phyloP scores from a whole-genome alignment of 371 early-diverging fungal genomes.

The Haplosporangium sp. region DNA sequence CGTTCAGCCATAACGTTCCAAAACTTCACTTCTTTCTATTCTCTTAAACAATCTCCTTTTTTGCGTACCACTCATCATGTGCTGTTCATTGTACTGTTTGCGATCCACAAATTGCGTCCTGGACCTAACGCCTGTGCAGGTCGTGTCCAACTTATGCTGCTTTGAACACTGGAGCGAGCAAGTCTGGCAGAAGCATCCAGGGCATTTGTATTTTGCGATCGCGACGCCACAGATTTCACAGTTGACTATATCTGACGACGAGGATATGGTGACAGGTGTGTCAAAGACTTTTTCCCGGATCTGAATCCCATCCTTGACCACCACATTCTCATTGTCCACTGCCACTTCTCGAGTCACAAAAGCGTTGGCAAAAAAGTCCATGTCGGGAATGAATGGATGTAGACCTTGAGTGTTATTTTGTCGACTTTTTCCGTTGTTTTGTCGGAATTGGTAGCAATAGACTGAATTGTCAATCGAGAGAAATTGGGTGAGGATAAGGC shows the following conservation, averaged over 20 bases:
- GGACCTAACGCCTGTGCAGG: conserved; percentile 74
- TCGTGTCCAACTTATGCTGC: conserved; percentile 66
- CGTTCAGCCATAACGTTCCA: too few species aligned
- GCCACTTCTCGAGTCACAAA: conserved; percentile 35
- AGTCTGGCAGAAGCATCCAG: conserved; percentile 68
- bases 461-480: too few species aligned
- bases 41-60: background rate
- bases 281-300: conserved; percentile 25
- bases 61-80: conserved; percentile 75
- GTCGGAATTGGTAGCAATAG: too few species aligned
- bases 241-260: conserved; percentile 22
- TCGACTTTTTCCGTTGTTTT: too few species aligned
- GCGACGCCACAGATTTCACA: conserved; percentile 38
- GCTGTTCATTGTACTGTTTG: conserved; percentile 62
- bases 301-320: conserved; percentile 50
- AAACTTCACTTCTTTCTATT: background rate
- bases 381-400: background rate
- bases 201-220: conserved; percentile 75
- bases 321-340: conserved; percentile 10
- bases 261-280: background rate
- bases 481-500: too few species aligned
- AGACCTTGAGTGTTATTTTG: too few species aligned
- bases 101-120: conserved; percentile 68
- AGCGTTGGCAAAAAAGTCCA: conserved; percentile 53
- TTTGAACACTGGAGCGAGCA: conserved; percentile 77